These are phyloP conservation scores for Kwoniella dejecticola DNA, from an alignment of 768 basidiomycete species.

Conservation along the genomic window DNA sequence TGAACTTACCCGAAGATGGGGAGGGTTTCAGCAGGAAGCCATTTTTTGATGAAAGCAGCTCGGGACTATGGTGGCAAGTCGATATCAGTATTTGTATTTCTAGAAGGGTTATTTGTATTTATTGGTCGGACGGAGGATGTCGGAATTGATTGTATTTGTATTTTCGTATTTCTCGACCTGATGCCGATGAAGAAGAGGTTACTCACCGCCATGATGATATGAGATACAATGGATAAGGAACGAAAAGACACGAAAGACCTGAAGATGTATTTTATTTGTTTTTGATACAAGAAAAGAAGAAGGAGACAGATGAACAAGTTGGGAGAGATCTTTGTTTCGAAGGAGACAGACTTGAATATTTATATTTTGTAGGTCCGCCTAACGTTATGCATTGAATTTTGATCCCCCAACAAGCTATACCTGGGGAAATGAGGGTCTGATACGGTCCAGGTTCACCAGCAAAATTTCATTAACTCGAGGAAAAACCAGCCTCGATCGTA, in stretches of 20 bases:
- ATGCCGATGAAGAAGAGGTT: not conserved
- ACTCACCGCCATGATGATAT: conserved; percentile 24
- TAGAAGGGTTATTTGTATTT: conserved; percentile 7
- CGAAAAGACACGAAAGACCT: not conserved
- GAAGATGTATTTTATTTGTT: not conserved
- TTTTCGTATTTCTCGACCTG: not conserved
- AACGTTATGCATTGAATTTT: not conserved
- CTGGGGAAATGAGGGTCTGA: not conserved
- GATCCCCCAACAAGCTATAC: not conserved
- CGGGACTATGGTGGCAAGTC: not conserved
- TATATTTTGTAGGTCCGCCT: not conserved
- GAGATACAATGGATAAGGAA: not conserved
- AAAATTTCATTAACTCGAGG: conserved; percentile 1
- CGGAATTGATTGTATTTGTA: conserved; percentile 10
- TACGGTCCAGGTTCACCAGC: not conserved
- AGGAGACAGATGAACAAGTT: conserved; percentile 4
- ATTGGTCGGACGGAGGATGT: conserved; percentile 2
- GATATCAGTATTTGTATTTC: conserved; percentile 1
- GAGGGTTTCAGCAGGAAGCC: conserved; percentile 73
- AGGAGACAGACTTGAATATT: not conserved
- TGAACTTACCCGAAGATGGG: conserved; percentile 20
- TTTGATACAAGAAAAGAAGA: conserved; percentile 6
- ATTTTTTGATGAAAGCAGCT: conserved; percentile 56
- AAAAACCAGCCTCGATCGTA: conserved; percentile 7
- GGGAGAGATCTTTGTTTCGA: conserved; percentile 4